A percentile compares a stretch with the other conserved stretches of the same genome.
These are phyloP conservation scores for Sinapis alba DNA, from an alignment of 441 rosid genomes.

Conservation along the genomic window DNA sequence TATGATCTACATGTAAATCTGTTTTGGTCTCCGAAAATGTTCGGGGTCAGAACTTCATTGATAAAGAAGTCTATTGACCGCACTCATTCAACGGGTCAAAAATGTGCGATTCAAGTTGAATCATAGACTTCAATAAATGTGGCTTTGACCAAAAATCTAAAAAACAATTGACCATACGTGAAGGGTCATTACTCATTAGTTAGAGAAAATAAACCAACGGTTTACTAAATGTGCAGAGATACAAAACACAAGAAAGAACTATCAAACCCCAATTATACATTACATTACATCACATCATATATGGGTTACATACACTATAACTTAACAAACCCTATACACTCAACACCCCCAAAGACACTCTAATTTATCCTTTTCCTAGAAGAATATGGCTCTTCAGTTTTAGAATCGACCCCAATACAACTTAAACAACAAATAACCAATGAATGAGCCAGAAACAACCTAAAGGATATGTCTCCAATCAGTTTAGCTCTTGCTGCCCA, in stretches of 20 bases:
- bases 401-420: neutral
- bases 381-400: neutral
- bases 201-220: neutral
- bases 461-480: neutral
- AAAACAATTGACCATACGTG: neutral
- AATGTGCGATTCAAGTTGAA: neutral
- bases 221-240: neutral
- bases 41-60: neutral
- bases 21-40: neutral
- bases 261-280: neutral
- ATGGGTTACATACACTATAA: neutral
- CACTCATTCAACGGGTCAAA: neutral
- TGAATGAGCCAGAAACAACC: slow-evolving; percentile 8
- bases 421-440: slow-evolving; percentile 4
- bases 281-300: neutral
- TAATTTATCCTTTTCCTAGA: neutral
- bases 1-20: neutral
- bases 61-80: neutral
- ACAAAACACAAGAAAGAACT: neutral
- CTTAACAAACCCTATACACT: neutral
- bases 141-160: neutral
- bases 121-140: neutral
- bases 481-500: neutral
- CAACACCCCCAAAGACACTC: neutral
- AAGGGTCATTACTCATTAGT: neutral